phyloP scores from a whole-genome alignment of 305 asterid species.

The Stenogyne calaminthoides region DNA sequence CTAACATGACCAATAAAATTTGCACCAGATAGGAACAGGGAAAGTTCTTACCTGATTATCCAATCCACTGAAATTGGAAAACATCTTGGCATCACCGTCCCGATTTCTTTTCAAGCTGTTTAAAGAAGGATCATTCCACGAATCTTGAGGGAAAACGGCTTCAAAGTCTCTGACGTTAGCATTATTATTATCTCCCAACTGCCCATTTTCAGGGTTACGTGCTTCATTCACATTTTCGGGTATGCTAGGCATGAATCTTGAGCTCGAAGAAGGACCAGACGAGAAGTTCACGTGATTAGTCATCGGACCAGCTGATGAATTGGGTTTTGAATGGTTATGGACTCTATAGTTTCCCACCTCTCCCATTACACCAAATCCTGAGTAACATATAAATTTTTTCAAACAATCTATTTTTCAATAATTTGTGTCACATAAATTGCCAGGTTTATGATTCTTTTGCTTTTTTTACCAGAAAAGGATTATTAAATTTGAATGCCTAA shows the following conservation, averaged over 20 bases:
- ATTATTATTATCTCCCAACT: constrained; percentile 23
- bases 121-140: constrained; percentile 65
- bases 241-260: constrained; percentile 83
- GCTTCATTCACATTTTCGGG: constrained; percentile 55
- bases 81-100: constrained; percentile 63
- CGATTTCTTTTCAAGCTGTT: constrained; percentile 60
- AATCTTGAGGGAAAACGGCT: constrained; percentile 41
- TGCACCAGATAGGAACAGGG: too few species aligned
- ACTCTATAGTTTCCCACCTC: constrained; percentile 68
- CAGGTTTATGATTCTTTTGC: neutral
- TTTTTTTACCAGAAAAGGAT: neutral
- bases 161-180: constrained; percentile 36
- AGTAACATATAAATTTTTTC: constrained; percentile 22
- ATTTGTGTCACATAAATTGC: neutral
- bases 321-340: constrained; percentile 48
- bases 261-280: constrained; percentile 54
- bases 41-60: constrained; percentile 50
- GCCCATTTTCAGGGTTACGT: constrained; percentile 39
- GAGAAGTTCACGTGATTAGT: constrained; percentile 58
- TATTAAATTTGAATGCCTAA: neutral
- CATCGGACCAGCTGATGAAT: constrained; percentile 42
- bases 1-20: neutral
- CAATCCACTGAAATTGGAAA: constrained; percentile 50
- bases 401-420: constrained; percentile 7
- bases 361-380: constrained; percentile 73